These are phyloP conservation scores for Staphylotrichum tortipilum DNA, from an alignment of 495 filamentous ascomycete genomes.

Conservation along the genomic window DNA sequence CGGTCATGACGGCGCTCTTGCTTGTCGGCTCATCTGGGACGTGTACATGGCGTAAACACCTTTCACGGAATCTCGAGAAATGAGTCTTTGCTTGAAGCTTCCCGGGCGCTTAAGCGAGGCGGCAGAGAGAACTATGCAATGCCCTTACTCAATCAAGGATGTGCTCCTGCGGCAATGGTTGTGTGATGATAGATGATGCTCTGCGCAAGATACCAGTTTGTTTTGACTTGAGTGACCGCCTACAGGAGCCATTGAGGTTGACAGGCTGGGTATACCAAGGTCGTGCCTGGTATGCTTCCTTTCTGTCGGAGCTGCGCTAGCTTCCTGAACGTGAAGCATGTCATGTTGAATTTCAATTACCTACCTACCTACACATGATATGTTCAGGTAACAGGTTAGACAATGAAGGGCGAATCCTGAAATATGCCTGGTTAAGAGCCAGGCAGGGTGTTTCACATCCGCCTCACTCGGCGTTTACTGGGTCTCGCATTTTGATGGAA, in stretches of 20 bases:
- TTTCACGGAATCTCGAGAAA: conserved; percentile 20
- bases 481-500: no score
- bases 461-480: no score
- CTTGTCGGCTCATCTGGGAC: conserved; percentile 22
- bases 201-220: conserved; percentile 6
- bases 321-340: no score
- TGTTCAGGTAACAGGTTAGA: no score
- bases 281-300: no score
- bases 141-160: background rate
- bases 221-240: background rate
- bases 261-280: no score
- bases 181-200: conserved; percentile 5
- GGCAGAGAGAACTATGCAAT: conserved; percentile 6
- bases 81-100: conserved; percentile 22
- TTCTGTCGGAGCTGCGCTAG: background rate
- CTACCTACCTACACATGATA: no score
- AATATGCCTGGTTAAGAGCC: no score
- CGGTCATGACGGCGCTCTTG: conserved; percentile 28
- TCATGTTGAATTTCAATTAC: no score
- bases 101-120: conserved; percentile 2
- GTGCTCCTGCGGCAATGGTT: background rate
- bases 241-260: no score
- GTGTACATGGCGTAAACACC: conserved; percentile 26
- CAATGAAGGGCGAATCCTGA: no score
- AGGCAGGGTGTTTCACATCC: no score